A percentile compares a stretch with the other conserved stretches of the same genome.
phyloP scores from a whole-genome alignment of 768 basidiomycete genomes.

The Kondoa subrosea region DNA sequence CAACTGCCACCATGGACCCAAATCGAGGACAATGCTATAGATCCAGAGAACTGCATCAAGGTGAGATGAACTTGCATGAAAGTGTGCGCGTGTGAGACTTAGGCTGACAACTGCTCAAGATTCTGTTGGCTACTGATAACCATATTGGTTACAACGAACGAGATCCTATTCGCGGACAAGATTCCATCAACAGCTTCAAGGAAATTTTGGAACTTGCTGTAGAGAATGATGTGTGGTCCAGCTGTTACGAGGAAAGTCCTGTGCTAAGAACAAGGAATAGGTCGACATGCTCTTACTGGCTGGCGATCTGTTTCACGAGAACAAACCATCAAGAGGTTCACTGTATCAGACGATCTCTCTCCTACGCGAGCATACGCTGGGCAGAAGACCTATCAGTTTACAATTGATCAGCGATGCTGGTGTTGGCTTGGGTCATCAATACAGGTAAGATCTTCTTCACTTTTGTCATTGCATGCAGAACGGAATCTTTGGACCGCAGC shows the following conservation, averaged over 20 bases:
- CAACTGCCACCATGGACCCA: conserved; percentile 6
- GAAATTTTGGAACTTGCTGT: conserved; percentile 84
- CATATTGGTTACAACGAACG: conserved; percentile 72
- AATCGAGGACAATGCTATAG: conserved; percentile 7
- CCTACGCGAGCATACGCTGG: conserved; percentile 74
- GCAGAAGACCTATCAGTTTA: conserved; percentile 71
- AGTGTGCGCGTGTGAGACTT: neutral
- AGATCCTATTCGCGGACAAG: conserved; percentile 83
- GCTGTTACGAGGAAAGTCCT: neutral
- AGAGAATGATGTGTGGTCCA: conserved; percentile 55
- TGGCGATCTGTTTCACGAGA: conserved; percentile 95
- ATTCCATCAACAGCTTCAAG: conserved; percentile 84
- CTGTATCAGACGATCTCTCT: conserved; percentile 77
- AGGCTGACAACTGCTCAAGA: conserved; percentile 5
- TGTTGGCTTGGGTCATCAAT: conserved; percentile 71
- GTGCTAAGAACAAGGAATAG: conserved; percentile 34
- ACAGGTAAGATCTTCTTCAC: conserved; percentile 41
- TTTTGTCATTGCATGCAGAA: neutral
- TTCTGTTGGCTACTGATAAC: conserved; percentile 27
- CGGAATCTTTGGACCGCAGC: conserved; percentile 35
- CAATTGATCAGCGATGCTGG: conserved; percentile 83
- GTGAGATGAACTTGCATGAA: neutral
- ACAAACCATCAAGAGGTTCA: conserved; percentile 77
- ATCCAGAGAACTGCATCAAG: conserved; percentile 17
- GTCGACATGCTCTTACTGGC: conserved; percentile 91